Conservation (phyloP, 176 grass and related monocot species). For the Thinopyrum elongatum region DNA sequence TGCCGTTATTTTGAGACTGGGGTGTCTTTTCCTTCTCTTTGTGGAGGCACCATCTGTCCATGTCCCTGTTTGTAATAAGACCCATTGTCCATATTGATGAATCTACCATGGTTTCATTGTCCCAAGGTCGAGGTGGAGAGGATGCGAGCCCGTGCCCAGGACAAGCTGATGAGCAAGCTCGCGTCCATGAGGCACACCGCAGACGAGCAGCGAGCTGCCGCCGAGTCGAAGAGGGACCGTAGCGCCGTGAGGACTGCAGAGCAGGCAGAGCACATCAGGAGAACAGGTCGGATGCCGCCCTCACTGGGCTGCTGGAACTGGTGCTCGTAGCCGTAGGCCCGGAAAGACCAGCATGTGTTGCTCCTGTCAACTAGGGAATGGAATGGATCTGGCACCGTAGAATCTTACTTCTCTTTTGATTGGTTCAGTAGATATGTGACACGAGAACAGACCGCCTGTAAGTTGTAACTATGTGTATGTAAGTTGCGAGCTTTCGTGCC, state of each 20-base stretch:
- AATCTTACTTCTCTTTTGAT: background rate
- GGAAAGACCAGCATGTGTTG: background rate
- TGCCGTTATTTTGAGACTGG: background rate
- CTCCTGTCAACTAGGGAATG: background rate
- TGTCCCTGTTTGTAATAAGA: background rate
- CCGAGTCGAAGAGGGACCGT: slow-evolving; percentile 51
- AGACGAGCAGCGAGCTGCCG: slow-evolving; percentile 58
- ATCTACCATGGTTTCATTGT: background rate
- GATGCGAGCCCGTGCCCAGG: slow-evolving; percentile 72
- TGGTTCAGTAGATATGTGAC: slow-evolving; percentile 33
- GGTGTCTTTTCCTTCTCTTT: background rate
- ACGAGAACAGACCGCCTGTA: slow-evolving; percentile 15
- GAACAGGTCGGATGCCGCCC: slow-evolving; percentile 67
- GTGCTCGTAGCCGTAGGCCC: slow-evolving; percentile 41
- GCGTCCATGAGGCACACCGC: slow-evolving; percentile 64
- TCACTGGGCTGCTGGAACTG: slow-evolving; percentile 74
- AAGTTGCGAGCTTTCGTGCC: background rate
- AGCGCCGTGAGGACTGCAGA: slow-evolving; percentile 57
- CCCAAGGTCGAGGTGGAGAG: slow-evolving; percentile 83
- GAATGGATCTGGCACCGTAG: background rate
- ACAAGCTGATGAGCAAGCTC: slow-evolving; percentile 78
- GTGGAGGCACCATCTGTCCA: background rate
- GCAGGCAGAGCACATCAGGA: slow-evolving; percentile 83
- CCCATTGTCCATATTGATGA: background rate
- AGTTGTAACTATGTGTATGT: slow-evolving; percentile 29